phyloP scores from a whole-genome alignment of 78 protist genomes.

The Isochrysis galbana region DNA sequence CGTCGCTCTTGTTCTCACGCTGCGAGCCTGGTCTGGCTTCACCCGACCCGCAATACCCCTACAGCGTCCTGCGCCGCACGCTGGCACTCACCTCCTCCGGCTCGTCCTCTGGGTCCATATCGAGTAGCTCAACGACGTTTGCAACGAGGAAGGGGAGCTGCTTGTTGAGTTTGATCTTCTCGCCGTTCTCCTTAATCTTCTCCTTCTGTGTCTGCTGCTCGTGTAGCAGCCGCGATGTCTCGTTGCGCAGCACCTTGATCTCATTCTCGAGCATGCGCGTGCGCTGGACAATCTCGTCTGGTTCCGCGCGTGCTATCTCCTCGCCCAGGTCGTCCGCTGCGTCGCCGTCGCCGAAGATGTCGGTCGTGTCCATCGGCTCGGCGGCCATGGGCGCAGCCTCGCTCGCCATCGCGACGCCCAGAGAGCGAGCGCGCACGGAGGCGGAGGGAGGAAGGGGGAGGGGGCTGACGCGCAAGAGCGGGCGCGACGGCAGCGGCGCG shows the following conservation, averaged over 20 bases:
- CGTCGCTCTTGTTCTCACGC: no score
- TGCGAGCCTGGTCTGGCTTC: no score
- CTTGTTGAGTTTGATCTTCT: slow-evolving; percentile 91
- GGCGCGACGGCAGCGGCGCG: no score
- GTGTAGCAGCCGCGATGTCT: slow-evolving; percentile 43
- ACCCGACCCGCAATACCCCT: no score
- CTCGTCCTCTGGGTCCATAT: neutral
- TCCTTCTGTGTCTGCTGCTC: slow-evolving; percentile 68
- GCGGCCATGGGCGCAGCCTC: no score
- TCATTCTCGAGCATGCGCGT: slow-evolving; percentile 68
- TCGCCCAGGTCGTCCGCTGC: slow-evolving; percentile 9
- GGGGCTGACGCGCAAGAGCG: no score
- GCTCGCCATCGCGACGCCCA: no score
- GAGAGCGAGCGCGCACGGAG: no score
- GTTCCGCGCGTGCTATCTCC: slow-evolving; percentile 29
- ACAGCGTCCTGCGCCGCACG: neutral
- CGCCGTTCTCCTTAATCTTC: slow-evolving; percentile 88
- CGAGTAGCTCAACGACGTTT: slow-evolving; percentile 92
- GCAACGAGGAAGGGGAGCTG: slow-evolving; percentile 97
- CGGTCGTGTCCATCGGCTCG: neutral
- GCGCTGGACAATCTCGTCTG: slow-evolving; percentile 50
- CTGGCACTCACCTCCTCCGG: neutral
- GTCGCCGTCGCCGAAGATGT: neutral
- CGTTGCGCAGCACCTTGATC: slow-evolving; percentile 44
- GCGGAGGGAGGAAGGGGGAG: no score